A percentile compares a stretch with the other conserved stretches of the same genome.
Evolutionary conservation across 345 rosid species (phyloP).

Genomic region (Euphorbia peplus): DNA sequence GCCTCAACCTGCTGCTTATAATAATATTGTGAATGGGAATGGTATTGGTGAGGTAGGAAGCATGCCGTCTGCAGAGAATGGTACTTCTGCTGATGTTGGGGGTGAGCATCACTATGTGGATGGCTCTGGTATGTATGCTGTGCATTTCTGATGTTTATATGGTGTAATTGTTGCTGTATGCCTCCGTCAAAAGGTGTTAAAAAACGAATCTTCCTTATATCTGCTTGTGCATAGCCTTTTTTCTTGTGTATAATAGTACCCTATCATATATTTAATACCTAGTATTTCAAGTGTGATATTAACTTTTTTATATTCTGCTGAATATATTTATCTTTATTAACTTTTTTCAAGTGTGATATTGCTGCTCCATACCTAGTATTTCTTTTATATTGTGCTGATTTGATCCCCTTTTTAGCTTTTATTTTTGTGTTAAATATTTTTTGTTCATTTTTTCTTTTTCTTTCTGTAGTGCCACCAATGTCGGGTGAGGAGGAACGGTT

Average conservation of each 20-base stretch:
- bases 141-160: not conserved
- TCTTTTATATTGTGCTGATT: not conserved
- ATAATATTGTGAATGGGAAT: conserved; percentile 57
- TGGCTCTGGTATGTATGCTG: conserved; percentile 55
- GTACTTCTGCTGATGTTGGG: conserved; percentile 38
- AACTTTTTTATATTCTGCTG: too few relatives aligned
- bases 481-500: conserved; percentile 84
- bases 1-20: conserved; percentile 30
- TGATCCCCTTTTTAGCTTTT: not conserved
- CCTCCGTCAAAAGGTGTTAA: not conserved
- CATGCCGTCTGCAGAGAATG: conserved; percentile 51
- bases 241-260: too few relatives aligned
- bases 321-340: not conserved
- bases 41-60: conserved; percentile 31
- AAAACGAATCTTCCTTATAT: not conserved
- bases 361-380: not conserved
- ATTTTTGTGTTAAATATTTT: not conserved
- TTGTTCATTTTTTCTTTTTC: not conserved
- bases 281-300: not conserved
- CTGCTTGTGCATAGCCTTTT: not conserved
- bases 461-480: conserved; percentile 38
- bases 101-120: conserved; percentile 41
- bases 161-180: not conserved
- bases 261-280: too few relatives aligned
- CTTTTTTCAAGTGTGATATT: not conserved